phyloP scores from a whole-genome alignment of 441 rosid genomes.

The Erodium trifolium region DNA sequence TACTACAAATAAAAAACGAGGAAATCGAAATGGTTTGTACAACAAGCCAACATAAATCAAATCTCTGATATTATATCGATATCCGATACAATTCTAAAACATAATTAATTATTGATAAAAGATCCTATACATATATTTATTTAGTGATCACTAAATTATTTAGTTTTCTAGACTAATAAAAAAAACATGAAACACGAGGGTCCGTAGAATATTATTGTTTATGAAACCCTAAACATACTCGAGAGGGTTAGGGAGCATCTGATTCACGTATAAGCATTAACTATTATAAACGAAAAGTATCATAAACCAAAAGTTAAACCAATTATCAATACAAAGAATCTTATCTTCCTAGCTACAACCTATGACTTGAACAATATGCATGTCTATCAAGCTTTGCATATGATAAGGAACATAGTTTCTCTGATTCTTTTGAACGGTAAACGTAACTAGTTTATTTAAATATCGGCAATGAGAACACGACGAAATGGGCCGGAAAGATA shows the following conservation, averaged over 20 bases:
- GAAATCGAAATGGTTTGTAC: too few species aligned
- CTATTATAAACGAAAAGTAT: background rate
- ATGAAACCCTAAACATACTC: background rate
- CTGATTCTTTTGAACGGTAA: too few species aligned
- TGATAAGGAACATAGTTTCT: background rate
- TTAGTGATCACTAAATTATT: background rate
- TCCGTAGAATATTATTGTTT: background rate
- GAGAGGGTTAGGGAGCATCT: background rate
- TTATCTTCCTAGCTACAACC: background rate
- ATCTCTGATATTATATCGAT: too few species aligned
- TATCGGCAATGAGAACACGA: too few species aligned
- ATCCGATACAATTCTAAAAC: too few species aligned
- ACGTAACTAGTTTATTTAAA: too few species aligned
- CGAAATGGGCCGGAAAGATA: too few species aligned
- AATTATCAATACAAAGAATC: background rate
- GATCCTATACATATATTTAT: background rate
- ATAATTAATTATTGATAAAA: background rate
- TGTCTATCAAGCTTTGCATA: background rate
- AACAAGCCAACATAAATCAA: too few species aligned
- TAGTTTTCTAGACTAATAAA: background rate
- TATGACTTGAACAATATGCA: background rate
- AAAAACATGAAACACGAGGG: slow-evolving; percentile 4
- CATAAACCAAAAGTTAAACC: background rate
- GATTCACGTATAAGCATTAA: background rate
- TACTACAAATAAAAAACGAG: too few species aligned